Percentiles rank a stretch among this genome's conserved stretches.
These are phyloP conservation scores for Scorias spongiosa DNA, from an alignment of 2,329 filamentous ascomycete species.

Conservation along the genomic window DNA sequence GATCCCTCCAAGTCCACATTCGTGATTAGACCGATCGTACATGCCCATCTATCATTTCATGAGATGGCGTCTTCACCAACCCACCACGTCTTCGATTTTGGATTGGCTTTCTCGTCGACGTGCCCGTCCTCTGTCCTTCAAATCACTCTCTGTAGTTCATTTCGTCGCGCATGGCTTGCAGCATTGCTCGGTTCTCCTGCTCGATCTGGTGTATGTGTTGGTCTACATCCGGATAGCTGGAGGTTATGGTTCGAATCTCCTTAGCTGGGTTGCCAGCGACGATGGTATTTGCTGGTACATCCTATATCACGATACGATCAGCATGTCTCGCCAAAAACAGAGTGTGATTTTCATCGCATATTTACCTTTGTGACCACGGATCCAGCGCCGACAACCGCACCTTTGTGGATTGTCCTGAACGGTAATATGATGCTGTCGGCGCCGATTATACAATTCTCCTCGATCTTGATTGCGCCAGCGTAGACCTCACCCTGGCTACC, in stretches of 20 bases:
- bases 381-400: slow-evolving; percentile 38
- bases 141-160: neutral
- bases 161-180: slow-evolving; percentile 4
- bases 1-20: no score
- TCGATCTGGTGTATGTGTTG: slow-evolving; percentile 11
- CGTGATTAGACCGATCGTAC: no score
- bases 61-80: no score
- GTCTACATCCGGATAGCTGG: slow-evolving; percentile 10
- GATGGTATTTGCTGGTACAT: slow-evolving; percentile 31
- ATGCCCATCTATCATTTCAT: no score
- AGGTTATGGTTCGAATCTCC: slow-evolving; percentile 11
- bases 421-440: slow-evolving; percentile 45
- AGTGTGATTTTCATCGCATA: neutral
- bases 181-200: slow-evolving; percentile 13
- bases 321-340: neutral
- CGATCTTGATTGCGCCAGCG: slow-evolving; percentile 60
- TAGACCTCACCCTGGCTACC: slow-evolving; percentile 58
- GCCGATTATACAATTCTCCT: slow-evolving; percentile 54
- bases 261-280: slow-evolving; percentile 31
- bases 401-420: slow-evolving; percentile 38
- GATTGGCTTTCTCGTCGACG: no score
- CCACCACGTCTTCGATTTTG: no score
- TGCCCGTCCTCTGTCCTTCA: no score
- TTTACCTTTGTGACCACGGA: slow-evolving; percentile 39
- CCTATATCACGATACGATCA: slow-evolving; percentile 15